phyloP scores from a whole-genome alignment of 805 yeast species.

The Torulaspora maleeae region DNA sequence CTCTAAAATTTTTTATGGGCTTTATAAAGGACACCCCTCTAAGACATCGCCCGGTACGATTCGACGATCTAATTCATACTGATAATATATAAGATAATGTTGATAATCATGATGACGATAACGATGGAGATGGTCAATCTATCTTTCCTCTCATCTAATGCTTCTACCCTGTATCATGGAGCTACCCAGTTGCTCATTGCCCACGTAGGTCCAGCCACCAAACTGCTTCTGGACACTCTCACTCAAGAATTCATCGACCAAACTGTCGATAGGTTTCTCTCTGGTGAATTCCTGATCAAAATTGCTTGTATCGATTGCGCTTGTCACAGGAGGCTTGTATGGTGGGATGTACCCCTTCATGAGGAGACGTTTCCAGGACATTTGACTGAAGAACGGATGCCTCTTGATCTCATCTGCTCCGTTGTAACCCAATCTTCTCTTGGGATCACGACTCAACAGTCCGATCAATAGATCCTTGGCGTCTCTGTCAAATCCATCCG shows the following conservation, averaged over 20 bases:
- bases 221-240: constrained; percentile 96
- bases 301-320: constrained; percentile 84
- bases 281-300: constrained; percentile 89
- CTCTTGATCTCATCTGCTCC: constrained; percentile 81
- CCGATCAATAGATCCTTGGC: constrained; percentile 76
- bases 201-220: constrained; percentile 98
- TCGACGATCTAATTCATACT: not conserved
- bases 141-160: constrained; percentile 15
- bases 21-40: not conserved
- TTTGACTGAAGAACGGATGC: constrained; percentile 81
- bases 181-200: constrained; percentile 47
- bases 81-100: not conserved
- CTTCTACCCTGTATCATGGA: constrained; percentile 35
- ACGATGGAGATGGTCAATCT: not conserved
- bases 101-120: not conserved
- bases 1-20: constrained; percentile 16
- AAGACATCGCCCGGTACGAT: constrained; percentile 3
- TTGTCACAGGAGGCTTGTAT: constrained; percentile 84
- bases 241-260: constrained; percentile 84
- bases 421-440: constrained; percentile 64
- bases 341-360: constrained; percentile 92
- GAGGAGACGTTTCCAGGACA: constrained; percentile 81
- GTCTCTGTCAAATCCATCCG: constrained; percentile 78
- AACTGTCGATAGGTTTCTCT: constrained; percentile 92
- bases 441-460: constrained; percentile 80